Evolutionary conservation across 169 alveolate species (phyloP).

Genomic region (Theileria sp.): DNA sequence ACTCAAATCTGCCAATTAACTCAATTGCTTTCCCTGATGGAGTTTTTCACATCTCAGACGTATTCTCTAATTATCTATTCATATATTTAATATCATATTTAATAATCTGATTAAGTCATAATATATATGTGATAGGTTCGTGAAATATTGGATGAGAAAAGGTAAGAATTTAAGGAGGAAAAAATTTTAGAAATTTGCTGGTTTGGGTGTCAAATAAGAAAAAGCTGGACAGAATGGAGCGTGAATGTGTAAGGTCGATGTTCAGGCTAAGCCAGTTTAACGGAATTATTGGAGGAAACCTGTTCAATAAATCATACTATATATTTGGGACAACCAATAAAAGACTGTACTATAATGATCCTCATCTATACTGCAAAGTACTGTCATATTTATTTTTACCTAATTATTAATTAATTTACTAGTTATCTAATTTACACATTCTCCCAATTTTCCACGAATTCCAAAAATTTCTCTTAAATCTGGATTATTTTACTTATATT

Average conservation of each 20-base stretch:
- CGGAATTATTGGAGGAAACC: slow-evolving; percentile 68
- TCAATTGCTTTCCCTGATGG: slow-evolving; percentile 53
- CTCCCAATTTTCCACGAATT: background rate
- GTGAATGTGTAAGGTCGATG: slow-evolving; percentile 51
- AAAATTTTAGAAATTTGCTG: background rate
- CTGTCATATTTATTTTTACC: slow-evolving; percentile 12
- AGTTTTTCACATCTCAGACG: slow-evolving; percentile 34
- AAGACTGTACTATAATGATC: slow-evolving; percentile 62
- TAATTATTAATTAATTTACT: background rate
- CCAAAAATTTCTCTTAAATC: background rate
- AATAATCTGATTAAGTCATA: background rate
- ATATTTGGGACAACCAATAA: slow-evolving; percentile 59
- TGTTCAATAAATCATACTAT: slow-evolving; percentile 55
- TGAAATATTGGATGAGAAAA: slow-evolving; percentile 17
- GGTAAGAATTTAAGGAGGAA: background rate
- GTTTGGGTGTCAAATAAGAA: slow-evolving; percentile 47
- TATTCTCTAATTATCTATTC: background rate
- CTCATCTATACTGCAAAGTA: slow-evolving; percentile 64
- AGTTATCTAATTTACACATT: background rate
- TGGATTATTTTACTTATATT: too few relatives aligned
- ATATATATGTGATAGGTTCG: background rate
- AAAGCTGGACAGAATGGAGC: slow-evolving; percentile 12
- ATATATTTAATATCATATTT: too few relatives aligned
- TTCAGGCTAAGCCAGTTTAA: slow-evolving; percentile 59
- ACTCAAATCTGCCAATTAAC: slow-evolving; percentile 16